Evolutionary conservation across 306 rosid genomes (phyloP).

Genomic region (Rubus parviflorus): DNA sequence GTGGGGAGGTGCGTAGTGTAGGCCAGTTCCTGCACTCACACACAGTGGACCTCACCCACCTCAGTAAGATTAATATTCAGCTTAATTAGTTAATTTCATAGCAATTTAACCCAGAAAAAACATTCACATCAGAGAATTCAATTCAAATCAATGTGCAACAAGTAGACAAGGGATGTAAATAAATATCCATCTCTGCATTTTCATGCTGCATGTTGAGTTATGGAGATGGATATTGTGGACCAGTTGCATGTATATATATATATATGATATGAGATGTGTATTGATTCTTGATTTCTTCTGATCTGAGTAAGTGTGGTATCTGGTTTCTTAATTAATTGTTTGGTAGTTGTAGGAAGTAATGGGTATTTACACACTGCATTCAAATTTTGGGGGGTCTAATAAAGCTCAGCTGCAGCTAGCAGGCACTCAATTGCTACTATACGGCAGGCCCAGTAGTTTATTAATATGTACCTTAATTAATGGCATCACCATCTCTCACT

Average conservation of each 20-base stretch:
- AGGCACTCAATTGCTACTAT: constrained; percentile 8
- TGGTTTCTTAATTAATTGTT: constrained; percentile 50
- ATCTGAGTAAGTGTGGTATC: background rate
- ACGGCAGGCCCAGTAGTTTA: background rate
- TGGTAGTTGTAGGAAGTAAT: constrained; percentile 74
- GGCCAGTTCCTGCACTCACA: constrained; percentile 20
- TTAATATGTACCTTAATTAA: background rate
- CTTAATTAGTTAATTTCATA: background rate
- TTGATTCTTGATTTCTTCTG: background rate
- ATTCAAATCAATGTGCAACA: constrained; percentile 8
- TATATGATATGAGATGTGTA: background rate
- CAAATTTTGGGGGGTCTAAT: constrained; percentile 27
- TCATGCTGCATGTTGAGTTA: constrained; percentile 4
- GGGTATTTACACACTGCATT: constrained; percentile 65
- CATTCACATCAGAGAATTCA: background rate
- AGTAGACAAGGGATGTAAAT: background rate
- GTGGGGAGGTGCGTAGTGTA: constrained; percentile 11
- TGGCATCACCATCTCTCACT: constrained; percentile 6
- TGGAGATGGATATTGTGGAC: background rate
- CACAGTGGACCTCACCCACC: constrained; percentile 23
- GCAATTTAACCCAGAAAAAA: background rate
- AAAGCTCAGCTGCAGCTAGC: constrained; percentile 15
- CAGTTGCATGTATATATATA: background rate
- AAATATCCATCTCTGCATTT: background rate
- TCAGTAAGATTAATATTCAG: background rate